These are phyloP conservation scores for Plantago coronopus DNA, from an alignment of 305 asterid species.

Conservation along the genomic window DNA sequence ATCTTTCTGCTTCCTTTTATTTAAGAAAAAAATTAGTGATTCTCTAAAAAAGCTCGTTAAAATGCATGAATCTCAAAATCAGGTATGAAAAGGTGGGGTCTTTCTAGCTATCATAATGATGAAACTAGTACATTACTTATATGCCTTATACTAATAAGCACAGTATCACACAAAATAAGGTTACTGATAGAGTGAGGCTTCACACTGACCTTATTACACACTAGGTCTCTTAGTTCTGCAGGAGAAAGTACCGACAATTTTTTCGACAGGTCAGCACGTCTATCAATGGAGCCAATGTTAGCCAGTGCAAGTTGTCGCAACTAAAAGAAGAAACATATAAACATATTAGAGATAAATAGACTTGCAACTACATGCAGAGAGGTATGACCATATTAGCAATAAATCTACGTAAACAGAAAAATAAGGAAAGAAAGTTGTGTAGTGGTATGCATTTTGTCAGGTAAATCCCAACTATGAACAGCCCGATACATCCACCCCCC, in stretches of 20 bases:
- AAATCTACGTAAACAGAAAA: background rate
- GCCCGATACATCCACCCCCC: too few species aligned
- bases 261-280: constrained; percentile 82
- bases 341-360: background rate
- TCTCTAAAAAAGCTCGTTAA: too few species aligned
- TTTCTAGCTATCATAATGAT: constrained; percentile 1
- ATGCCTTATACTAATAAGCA: constrained; percentile 9
- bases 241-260: constrained; percentile 72
- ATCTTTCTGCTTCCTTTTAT: too few species aligned
- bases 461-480: too few species aligned
- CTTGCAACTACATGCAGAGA: too few species aligned
- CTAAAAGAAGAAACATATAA: constrained; percentile 35
- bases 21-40: too few species aligned
- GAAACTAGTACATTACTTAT: constrained; percentile 7
- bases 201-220: constrained; percentile 73
- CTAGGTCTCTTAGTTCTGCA: constrained; percentile 85
- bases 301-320: constrained; percentile 87
- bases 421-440: constrained; percentile 4
- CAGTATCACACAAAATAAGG: constrained; percentile 10
- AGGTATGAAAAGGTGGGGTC: too few species aligned
- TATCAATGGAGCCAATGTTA: constrained; percentile 80
- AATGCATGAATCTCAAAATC: too few species aligned
- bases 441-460: constrained; percentile 16
- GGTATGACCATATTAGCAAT: too few species aligned
- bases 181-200: background rate